phyloP scores from a whole-genome alignment of 2,329 filamentous ascomycete species.

The Magnaporthiopsis incrustans region DNA sequence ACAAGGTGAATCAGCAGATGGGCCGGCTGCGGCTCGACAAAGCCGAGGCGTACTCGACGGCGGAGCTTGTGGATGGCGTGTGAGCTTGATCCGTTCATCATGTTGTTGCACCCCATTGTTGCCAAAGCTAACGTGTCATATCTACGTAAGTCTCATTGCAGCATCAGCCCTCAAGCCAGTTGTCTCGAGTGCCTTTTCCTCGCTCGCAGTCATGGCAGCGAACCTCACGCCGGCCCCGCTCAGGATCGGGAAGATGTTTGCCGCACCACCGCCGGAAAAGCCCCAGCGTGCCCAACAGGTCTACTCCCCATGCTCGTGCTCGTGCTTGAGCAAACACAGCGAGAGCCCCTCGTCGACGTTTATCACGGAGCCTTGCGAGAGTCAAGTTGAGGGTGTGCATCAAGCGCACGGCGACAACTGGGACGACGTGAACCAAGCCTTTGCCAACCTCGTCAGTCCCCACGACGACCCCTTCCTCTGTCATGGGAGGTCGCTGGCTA shows the following conservation, averaged over 20 bases:
- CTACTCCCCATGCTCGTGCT: neutral
- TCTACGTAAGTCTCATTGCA: neutral
- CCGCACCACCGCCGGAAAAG: neutral
- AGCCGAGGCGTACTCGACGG: neutral
- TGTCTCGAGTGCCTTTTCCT: neutral
- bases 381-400: neutral
- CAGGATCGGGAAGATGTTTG: neutral
- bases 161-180: neutral
- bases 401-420: neutral
- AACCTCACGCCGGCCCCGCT: neutral
- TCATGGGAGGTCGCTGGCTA: neutral
- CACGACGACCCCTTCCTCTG: neutral
- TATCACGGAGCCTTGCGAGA: neutral
- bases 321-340: neutral
- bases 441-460: neutral
- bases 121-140: neutral
- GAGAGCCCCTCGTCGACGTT: neutral
- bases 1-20: neutral
- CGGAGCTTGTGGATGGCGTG: neutral
- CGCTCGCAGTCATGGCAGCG: neutral
- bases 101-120: too few species aligned
- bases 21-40: neutral
- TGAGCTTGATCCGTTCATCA: neutral
- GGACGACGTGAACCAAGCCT: neutral
- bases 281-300: neutral